Base-by-base conservation (phyloP, 768 basidiomycete species). In the Boletus rufocinnamomeus region DNA sequence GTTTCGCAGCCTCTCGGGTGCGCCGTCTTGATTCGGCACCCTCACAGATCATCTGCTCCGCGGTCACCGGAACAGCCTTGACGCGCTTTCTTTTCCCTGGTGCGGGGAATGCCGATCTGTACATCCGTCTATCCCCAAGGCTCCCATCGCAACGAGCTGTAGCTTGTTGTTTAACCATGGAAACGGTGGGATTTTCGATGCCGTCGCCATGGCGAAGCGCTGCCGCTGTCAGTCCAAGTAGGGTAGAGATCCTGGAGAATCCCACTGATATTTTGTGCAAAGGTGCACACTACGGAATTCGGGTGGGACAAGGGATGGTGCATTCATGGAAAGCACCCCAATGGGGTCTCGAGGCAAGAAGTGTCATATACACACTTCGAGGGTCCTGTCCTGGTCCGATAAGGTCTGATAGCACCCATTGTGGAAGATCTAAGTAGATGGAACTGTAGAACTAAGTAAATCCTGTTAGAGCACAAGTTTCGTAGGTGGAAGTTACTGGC, bases 1-100 rank as follows among this genome's bases (percentile, higher is more conserved):
- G 71, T 62, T 74, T 74, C 27, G 73, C 68, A 46, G 74, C 64
- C 56, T 61, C 73, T 60, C 80, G 70, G 34, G 69, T 74, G 54
- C 72, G 79, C 63, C 84, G 85, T 65, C 76, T 74, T 43, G 76
- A 74, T 28, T 76, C 79, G 46, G 78, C 78, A 28, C 82, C 78
- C 45, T 82, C 79, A 51, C 79, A 73, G 38, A 85, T 63, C 32
- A 88, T 71, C 50, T 74, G 72, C 11, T 74, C 74, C 53, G 71
- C 80, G 35, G 82, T 84, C 53, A 84, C 66, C 17, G 82, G 79
- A 40, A 72, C 72, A 19, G 71, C 64, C 35, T 63, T 60, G 32
- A 68, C 67, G 54, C 78, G 77, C 57, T 78, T 80, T 58, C 68
- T 72, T 37, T 64, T 63, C 34, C 75, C 74, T 8, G 79, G 74